Evolutionary conservation across 208 protist species (phyloP).

Genomic region (Balamuthia mandrillaris): DNA sequence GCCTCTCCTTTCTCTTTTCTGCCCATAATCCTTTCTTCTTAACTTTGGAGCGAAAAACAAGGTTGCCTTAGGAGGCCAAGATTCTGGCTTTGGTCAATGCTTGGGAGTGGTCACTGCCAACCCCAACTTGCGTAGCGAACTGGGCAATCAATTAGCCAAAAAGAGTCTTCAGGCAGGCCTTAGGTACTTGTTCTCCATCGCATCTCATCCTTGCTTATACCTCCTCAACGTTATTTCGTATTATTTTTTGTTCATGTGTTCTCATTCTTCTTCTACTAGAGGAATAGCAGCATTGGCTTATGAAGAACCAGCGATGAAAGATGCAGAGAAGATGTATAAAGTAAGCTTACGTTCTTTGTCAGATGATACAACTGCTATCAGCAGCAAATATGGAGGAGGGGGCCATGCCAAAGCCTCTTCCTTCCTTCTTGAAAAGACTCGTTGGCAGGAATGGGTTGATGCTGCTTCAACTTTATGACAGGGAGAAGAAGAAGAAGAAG

Average conservation of each 20-base stretch:
- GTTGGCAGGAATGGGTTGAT: background rate
- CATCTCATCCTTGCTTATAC: background rate
- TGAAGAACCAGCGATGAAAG: background rate
- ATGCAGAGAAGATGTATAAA: background rate
- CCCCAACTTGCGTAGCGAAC: background rate
- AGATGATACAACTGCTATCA: background rate
- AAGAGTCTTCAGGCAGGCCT: background rate
- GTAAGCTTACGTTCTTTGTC: background rate
- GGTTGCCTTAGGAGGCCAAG: background rate
- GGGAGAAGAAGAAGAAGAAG: background rate
- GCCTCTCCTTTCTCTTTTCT: background rate
- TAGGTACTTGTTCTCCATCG: background rate
- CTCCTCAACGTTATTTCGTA: too few species aligned
- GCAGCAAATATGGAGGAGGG: background rate
- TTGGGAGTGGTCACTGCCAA: background rate
- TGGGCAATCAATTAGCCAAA: background rate
- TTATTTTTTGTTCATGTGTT: too few species aligned
- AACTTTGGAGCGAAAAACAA: background rate
- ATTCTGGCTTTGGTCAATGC: background rate
- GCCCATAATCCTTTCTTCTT: background rate
- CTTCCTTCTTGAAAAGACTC: background rate
- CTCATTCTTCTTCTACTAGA: background rate
- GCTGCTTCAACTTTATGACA: background rate
- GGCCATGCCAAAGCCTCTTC: slow-evolving; percentile 8
- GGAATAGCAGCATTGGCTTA: background rate